These are phyloP conservation scores for Penicillium bialowiezense DNA, from an alignment of 495 filamentous ascomycete species.

Conservation along the genomic window DNA sequence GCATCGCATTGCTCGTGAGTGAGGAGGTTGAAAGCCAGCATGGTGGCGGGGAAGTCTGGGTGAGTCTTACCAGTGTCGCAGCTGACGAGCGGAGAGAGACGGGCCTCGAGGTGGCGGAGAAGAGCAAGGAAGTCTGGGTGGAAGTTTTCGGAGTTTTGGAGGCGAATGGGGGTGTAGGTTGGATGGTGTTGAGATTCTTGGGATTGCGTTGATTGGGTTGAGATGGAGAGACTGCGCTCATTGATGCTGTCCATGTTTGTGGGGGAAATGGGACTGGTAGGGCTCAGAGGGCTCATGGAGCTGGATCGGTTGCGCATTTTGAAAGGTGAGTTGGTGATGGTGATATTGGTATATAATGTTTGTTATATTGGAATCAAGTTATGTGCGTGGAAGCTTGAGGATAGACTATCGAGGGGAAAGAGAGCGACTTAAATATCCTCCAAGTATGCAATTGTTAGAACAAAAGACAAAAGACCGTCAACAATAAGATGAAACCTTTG, in stretches of 20 bases:
- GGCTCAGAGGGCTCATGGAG: not conserved
- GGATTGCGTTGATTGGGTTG: not conserved
- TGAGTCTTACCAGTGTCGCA: conserved; percentile 56
- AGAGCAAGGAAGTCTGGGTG: conserved; percentile 16
- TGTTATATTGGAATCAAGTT: no score
- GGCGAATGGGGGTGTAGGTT: not conserved
- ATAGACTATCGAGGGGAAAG: not conserved
- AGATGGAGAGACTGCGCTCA: not conserved
- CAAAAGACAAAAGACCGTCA: not conserved
- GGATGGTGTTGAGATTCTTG: not conserved
- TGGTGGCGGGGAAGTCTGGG: conserved; percentile 61
- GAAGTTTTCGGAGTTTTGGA: conserved; percentile 12
- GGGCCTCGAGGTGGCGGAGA: conserved; percentile 31
- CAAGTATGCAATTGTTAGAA: conserved; percentile 3
- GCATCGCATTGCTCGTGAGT: conserved; percentile 66
- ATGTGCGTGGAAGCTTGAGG: not conserved
- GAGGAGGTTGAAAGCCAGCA: conserved; percentile 73
- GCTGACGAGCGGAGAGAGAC: conserved; percentile 39
- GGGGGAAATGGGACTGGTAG: conserved; percentile 1
- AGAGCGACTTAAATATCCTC: not conserved
- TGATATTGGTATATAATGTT: no score
- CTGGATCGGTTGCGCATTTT: no score
- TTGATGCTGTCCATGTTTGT: not conserved
- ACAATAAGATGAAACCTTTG: conserved; percentile 20
- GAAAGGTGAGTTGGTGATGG: no score